These are phyloP conservation scores for Populus alba DNA, from an alignment of 345 rosid species.

Conservation along the genomic window DNA sequence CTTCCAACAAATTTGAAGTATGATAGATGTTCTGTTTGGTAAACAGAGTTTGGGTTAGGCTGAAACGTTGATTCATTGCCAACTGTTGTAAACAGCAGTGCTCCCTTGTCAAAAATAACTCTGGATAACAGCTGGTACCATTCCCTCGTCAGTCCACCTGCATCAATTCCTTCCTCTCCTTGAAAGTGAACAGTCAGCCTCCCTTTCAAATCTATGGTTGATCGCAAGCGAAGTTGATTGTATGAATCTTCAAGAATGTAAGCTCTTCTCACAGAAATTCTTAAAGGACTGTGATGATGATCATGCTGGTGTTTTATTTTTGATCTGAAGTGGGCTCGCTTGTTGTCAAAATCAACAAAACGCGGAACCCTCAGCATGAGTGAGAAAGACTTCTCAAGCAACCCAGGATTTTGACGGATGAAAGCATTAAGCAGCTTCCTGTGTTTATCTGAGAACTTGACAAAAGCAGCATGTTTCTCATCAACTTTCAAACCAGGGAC, in stretches of 20 bases:
- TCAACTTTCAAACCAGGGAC: constrained; percentile 56
- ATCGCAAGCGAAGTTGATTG: constrained; percentile 85
- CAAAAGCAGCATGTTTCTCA: constrained; percentile 76
- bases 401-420: constrained; percentile 84
- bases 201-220: constrained; percentile 84
- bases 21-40: constrained; percentile 95
- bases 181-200: constrained; percentile 91
- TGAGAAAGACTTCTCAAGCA: constrained; percentile 96
- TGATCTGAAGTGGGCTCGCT: constrained; percentile 85
- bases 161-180: constrained; percentile 99
- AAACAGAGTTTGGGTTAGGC: constrained; percentile 95
- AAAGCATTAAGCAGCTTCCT: constrained; percentile 89
- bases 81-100: constrained; percentile 90
- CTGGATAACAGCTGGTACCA: constrained; percentile 97
- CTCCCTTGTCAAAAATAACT: constrained; percentile 94
- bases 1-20: constrained; percentile 97
- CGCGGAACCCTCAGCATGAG: constrained; percentile 95
- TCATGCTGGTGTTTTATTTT: constrained; percentile 94
- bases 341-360: constrained; percentile 92
- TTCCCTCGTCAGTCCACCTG: constrained; percentile 98
- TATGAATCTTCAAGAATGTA: constrained; percentile 97
- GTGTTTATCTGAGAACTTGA: constrained; percentile 88
- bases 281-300: constrained; percentile 81
- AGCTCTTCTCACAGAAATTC: constrained; percentile 93
- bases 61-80: constrained; percentile 98